Evolutionary conservation across 2,329 filamentous ascomycete species (phyloP), one percentile per base, ranked within the genome.

Genomic region (Clarireedia homoeocarpa): DNA sequence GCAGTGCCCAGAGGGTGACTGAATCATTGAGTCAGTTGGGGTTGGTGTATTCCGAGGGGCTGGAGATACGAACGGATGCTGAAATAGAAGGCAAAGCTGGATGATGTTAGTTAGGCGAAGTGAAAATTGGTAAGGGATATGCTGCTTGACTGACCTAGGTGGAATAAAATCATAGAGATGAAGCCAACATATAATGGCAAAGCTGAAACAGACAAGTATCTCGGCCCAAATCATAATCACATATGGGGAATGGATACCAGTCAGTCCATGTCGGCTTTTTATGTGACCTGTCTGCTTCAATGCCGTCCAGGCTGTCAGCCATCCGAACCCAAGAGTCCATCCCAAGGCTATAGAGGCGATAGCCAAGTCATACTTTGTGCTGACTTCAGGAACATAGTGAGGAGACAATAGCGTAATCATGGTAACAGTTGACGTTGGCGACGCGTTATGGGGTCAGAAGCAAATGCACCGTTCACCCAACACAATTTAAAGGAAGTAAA

Each of bases 271-370:
- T 46, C 70, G 65, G 36, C 62, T 65, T 56, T 64, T 67, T 50
- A 70, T 67, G 24, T 61, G 56, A 42, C 63, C 61, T 2, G 71
- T 72, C 58, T 75, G 73, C 53, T 66, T 66, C 24, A 64, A 63
- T 6, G 66, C 70, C 42, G 68, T 71, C 57, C 71, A 64, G 47
- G 62, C 62, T 46, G 66, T 71, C 49, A 72, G 68, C 49, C 66
- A 64, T 2, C 66, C 67, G 57, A 74, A 67, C 5, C 70, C 70
- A 9, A 74, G 58, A 2, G 71, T 69, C 55, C 73, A 63, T 1
- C 73, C 73, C 65, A 67, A 73, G 17, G 69, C 66, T 51, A 74
- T 63, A 17, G 70, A 70, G 40, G 71, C 70, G 53, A 72, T 64
- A 14, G 65, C 65, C 48, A 71, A 56, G 42, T 74, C 72, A 38